Evolutionary conservation across 2,329 filamentous ascomycete genomes (phyloP).

Genomic region (Pestalotiopsis sp.): DNA sequence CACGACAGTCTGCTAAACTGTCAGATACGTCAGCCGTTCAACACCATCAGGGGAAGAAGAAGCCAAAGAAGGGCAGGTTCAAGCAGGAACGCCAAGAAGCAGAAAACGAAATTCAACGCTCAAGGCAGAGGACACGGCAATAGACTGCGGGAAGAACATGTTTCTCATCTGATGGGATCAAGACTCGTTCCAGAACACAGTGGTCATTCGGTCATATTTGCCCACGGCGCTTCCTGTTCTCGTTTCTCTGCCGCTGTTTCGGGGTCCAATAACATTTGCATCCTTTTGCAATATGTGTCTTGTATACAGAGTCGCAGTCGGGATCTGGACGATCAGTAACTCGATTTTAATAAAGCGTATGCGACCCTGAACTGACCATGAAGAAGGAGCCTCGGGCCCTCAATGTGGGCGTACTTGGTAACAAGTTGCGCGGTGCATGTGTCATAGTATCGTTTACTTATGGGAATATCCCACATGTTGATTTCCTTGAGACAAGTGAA

Average conservation of each 20-base stretch:
- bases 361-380: background rate
- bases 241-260: background rate
- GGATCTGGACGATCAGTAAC: background rate
- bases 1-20: background rate
- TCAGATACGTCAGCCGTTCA: background rate
- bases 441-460: background rate
- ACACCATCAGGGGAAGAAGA: background rate
- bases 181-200: background rate
- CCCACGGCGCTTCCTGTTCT: conserved; percentile 6
- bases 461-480: conserved; percentile 6
- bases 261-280: conserved; percentile 6
- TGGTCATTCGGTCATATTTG: background rate
- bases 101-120: background rate
- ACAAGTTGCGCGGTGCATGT: background rate
- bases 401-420: too few species aligned
- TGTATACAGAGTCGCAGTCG: background rate
- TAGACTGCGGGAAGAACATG: background rate
- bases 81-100: background rate
- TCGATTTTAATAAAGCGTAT: background rate
- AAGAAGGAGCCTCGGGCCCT: background rate
- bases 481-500: background rate
- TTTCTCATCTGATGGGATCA: too few species aligned
- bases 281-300: background rate
- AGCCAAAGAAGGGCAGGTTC: background rate
- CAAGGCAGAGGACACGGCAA: background rate